Conservation (phyloP, 2,329 filamentous ascomycete species). For the Alternaria brassicicola region DNA sequence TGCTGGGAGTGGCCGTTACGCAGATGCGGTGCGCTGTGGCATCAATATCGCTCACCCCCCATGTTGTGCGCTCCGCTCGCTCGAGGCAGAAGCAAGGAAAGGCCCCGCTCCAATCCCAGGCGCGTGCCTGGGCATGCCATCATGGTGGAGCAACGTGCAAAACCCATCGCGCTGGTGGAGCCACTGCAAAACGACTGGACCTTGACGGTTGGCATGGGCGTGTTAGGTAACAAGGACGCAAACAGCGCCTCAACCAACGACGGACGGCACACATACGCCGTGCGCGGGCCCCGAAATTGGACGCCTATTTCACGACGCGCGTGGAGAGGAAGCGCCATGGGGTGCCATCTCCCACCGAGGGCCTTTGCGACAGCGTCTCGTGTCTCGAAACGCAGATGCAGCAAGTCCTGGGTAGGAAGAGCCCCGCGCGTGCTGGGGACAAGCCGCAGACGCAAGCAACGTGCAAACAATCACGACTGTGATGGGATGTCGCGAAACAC, state of each 20-base stretch:
- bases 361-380: neutral
- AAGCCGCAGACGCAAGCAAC: neutral
- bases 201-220: slow-evolving; percentile 14
- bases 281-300: slow-evolving; percentile 8
- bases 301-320: neutral
- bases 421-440: neutral
- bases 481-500: slow-evolving; percentile 14
- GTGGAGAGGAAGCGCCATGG: neutral
- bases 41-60: slow-evolving; percentile 35
- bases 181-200: neutral
- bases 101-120: slow-evolving; percentile 18
- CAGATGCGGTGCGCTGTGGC: slow-evolving; percentile 37
- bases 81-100: slow-evolving; percentile 13
- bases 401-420: neutral
- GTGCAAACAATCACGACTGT: neutral
- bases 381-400: neutral
- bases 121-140: slow-evolving; percentile 26
- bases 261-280: slow-evolving; percentile 9
- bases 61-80: slow-evolving; percentile 27
- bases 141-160: slow-evolving; percentile 30
- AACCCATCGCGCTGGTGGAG: slow-evolving; percentile 21
- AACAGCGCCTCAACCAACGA: slow-evolving; percentile 6
- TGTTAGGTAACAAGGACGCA: slow-evolving; percentile 18
- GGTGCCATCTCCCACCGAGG: neutral
- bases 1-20: slow-evolving; percentile 31